phyloP scores from a whole-genome alignment of 1,284 basidiomycete genomes.

The Abortiporus biennis region DNA sequence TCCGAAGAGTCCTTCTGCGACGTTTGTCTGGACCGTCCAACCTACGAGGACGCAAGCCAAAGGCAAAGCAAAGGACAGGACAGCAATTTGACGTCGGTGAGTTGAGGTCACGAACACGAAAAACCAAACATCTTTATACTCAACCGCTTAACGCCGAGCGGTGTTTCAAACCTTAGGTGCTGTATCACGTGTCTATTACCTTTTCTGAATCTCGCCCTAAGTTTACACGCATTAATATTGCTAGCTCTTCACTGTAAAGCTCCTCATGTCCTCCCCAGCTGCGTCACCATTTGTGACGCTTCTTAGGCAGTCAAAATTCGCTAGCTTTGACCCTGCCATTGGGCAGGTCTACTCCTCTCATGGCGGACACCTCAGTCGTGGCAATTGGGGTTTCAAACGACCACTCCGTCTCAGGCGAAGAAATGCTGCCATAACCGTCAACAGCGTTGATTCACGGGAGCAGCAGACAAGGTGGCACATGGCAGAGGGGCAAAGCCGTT shows the following conservation, averaged over 20 bases:
- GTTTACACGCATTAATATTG: no score
- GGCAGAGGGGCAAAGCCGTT: slow-evolving; percentile 55
- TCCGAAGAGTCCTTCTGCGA: slow-evolving; percentile 53
- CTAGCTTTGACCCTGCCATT: slow-evolving; percentile 67
- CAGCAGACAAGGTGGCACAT: slow-evolving; percentile 72
- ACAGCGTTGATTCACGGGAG: slow-evolving; percentile 59
- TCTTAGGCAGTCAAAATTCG: slow-evolving; percentile 71
- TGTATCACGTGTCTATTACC: background rate
- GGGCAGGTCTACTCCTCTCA: slow-evolving; percentile 66
- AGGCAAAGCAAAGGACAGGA: slow-evolving; percentile 47
- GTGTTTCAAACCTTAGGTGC: no score
- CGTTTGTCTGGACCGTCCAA: slow-evolving; percentile 84
- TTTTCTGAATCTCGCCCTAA: no score
- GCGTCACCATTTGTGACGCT: slow-evolving; percentile 66
- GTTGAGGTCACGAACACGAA: slow-evolving; percentile 9
- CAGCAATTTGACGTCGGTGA: slow-evolving; percentile 72
- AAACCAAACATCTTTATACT: slow-evolving; percentile 14
- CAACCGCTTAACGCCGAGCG: slow-evolving; percentile 13
- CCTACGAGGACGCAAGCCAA: slow-evolving; percentile 32
- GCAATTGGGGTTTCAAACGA: slow-evolving; percentile 77
- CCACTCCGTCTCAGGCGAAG: slow-evolving; percentile 56
- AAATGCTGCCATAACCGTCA: slow-evolving; percentile 53
- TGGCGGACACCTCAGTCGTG: slow-evolving; percentile 61
- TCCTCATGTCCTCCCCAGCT: slow-evolving; percentile 26
- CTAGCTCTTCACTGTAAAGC: no score